A percentile compares a stretch with the other conserved stretches of the same genome.
Evolutionary conservation across 352 stramenopile species (phyloP).

Genomic region (Phytophthora niederhauseri): DNA sequence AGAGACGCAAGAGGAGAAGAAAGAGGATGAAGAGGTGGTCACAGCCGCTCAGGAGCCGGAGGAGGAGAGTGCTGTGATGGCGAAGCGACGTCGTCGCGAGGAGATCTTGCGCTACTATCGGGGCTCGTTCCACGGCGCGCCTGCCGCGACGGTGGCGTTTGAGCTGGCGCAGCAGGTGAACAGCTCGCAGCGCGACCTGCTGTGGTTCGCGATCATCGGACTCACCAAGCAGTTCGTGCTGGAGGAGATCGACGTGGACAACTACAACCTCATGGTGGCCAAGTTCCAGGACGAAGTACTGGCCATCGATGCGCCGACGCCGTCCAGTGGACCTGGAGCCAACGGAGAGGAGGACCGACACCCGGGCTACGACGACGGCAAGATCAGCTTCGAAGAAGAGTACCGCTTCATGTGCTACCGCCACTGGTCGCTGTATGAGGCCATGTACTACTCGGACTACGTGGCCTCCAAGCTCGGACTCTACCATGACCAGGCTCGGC

Average conservation of each 20-base stretch:
- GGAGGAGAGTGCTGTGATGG: constrained; percentile 38
- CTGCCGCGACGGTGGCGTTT: constrained; percentile 79
- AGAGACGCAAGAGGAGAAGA: constrained; percentile 36
- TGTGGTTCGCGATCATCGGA: constrained; percentile 98
- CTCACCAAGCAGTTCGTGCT: constrained; percentile 96
- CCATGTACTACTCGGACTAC: constrained; percentile 97
- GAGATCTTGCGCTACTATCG: constrained; percentile 95
- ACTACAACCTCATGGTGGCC: constrained; percentile 92
- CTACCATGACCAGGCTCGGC: constrained; percentile 68
- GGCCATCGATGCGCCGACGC: constrained; percentile 52
- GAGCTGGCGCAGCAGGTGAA: constrained; percentile 88
- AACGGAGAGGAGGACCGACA: constrained; percentile 45
- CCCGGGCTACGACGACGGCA: constrained; percentile 76
- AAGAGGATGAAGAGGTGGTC: constrained; percentile 21
- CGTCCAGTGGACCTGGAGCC: constrained; percentile 43
- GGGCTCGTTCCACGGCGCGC: constrained; percentile 88
- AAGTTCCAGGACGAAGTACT: constrained; percentile 93
- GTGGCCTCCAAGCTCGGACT: constrained; percentile 91
- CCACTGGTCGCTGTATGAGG: constrained; percentile 95
- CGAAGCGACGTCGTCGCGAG: constrained; percentile 68
- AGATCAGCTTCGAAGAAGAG: constrained; percentile 92
- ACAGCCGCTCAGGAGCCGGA: constrained; percentile 21
- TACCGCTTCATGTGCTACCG: constrained; percentile 98
- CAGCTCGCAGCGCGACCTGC: constrained; percentile 84
- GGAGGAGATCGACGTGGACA: constrained; percentile 92